Evolutionary conservation across 371 early-diverging fungal species (phyloP).

Genomic region (Nosema bombycis): DNA sequence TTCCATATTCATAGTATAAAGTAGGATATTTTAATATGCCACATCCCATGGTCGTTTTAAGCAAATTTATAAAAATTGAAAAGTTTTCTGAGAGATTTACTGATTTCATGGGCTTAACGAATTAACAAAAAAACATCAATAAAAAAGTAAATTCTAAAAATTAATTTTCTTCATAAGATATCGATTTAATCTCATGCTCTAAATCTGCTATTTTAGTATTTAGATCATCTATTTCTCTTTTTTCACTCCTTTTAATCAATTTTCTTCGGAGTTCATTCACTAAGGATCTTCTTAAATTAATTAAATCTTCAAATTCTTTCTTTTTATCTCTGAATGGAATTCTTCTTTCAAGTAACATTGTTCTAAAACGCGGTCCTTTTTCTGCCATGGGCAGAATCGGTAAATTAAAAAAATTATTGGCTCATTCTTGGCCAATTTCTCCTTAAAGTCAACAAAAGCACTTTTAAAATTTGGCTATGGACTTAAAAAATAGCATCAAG

Average conservation of each 20-base stretch:
- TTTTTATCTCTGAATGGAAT: background rate
- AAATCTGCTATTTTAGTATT: background rate
- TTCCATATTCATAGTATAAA: constrained; percentile 40
- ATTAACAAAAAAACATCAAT: background rate
- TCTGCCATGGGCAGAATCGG: background rate
- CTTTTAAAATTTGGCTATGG: background rate
- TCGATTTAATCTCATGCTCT: background rate
- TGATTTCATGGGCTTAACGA: constrained; percentile 6
- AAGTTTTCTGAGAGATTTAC: constrained; percentile 11
- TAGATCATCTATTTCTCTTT: background rate
- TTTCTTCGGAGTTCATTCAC: background rate
- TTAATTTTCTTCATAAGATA: background rate
- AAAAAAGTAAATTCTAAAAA: background rate
- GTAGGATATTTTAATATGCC: constrained; percentile 47
- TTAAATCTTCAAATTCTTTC: background rate
- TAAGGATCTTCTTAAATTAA: background rate
- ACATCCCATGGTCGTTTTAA: constrained; percentile 48
- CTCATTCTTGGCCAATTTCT: no score
- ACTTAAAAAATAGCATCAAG: background rate
- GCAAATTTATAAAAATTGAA: constrained; percentile 41
- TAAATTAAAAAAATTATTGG: no score
- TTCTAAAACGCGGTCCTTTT: background rate
- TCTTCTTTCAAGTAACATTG: background rate
- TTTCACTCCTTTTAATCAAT: background rate
- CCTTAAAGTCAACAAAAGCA: background rate